Base-by-base conservation (phyloP, 176 grass and related monocot genomes). In the Rhynchospora tenuis region DNA sequence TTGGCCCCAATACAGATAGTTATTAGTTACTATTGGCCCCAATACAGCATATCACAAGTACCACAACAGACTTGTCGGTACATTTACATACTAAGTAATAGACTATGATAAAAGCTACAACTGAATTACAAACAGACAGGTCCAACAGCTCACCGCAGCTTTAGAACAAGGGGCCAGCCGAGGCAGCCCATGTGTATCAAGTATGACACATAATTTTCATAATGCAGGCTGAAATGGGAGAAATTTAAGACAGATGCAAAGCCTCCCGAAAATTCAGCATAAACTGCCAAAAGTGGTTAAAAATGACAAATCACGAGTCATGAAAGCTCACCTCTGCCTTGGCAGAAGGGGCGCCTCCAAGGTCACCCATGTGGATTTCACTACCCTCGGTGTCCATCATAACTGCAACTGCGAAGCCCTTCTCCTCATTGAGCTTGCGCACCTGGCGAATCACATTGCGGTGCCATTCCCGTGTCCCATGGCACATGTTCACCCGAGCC, bases 381-480 rank as follows among this genome's bases (percentile, higher is more conserved):
- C 93, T 95, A 57, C 96, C 96, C 90, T 98, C 93, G 2, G 96
- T 98, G 69, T 98, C 96, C 93, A 98, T 93, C 96, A 98, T 98
- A 55, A 98, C 88, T 57, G 93, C 93, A 66, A 98, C 88, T 17
- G 93, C 93, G 57, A 89, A 95, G 0, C 96, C 96, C 20, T 95
- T 98, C 80, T 98, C 96, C 76, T 98, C 96, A 77, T 98, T 98
- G 80, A 98, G 89, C 69, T 88, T 80, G 17, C 96, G 69, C 46
- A 98, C 93, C 26, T 86, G 88, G 43, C 86, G 88, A 73, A 98
- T 91, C 56, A 91, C 96, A 19, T 26, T 58, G 6, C 86, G 86
- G 88, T 98, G 96, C 96, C 96, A 98, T 52, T 91, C 89, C 17
- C 66, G 91, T 31, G 87, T 92, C 0, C 93, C 96, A 64, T 98